Percentiles rank a stretch among this genome's conserved stretches.
These are phyloP conservation scores for Brassica juncea DNA, from an alignment of 345 rosid genomes.

Conservation along the genomic window DNA sequence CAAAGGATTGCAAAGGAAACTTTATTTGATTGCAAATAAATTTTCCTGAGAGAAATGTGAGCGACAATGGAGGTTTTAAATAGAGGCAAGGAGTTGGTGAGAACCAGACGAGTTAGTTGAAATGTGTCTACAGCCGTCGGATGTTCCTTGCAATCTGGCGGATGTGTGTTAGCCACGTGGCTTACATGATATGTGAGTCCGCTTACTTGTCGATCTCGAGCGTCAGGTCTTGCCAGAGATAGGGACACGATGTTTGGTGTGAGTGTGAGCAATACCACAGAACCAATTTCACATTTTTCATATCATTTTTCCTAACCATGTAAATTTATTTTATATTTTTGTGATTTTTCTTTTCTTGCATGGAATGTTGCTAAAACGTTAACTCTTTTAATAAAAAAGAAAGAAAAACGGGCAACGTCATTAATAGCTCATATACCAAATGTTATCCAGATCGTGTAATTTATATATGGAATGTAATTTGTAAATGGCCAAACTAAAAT, in stretches of 20 bases:
- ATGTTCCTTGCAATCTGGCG: slow-evolving; percentile 22
- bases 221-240: slow-evolving; percentile 17
- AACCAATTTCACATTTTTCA: background rate
- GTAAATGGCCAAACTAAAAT: background rate
- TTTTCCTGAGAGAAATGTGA: slow-evolving; percentile 33
- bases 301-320: background rate
- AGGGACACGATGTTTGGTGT: slow-evolving; percentile 29
- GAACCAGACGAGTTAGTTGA: slow-evolving; percentile 32
- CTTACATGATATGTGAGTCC: background rate
- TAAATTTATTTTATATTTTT: background rate
- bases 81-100: slow-evolving; percentile 33
- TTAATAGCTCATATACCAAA: background rate
- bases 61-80: slow-evolving; percentile 29
- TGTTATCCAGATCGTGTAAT: background rate
- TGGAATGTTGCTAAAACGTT: slow-evolving; percentile 1
- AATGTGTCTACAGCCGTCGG: slow-evolving; percentile 32
- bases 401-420: background rate
- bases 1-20: slow-evolving; percentile 19
- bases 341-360: background rate
- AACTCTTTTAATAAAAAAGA: background rate
- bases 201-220: slow-evolving; percentile 30
- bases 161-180: slow-evolving; percentile 18
- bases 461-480: background rate
- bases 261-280: slow-evolving; percentile 25
- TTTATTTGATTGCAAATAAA: slow-evolving; percentile 22